Conservation (phyloP, 2,329 filamentous ascomycete species). For the Nannizziopsis arthrosporioides region DNA sequence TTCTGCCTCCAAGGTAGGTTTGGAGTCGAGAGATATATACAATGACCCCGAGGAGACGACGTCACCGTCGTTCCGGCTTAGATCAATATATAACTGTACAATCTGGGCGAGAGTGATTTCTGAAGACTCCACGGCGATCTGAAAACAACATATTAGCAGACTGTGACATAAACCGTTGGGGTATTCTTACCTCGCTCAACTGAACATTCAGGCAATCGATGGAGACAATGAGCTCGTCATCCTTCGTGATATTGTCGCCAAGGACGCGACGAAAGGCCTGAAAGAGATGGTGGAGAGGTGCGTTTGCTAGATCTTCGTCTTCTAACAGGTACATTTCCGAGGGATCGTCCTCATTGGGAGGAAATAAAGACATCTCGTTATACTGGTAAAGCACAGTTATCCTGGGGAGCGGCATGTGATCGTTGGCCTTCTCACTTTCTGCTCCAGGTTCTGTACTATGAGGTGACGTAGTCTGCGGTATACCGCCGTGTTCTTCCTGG, state of each 20-base stretch:
- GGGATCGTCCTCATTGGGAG: constrained; percentile 42
- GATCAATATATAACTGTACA: constrained; percentile 46
- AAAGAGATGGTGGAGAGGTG: constrained; percentile 46
- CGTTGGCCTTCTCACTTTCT: constrained; percentile 12
- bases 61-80: constrained; percentile 49
- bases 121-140: constrained; percentile 41
- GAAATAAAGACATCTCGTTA: constrained; percentile 48
- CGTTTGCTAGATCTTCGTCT: constrained; percentile 44
- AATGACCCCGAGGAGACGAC: constrained; percentile 41
- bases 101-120: constrained; percentile 46
- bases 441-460: constrained; percentile 3
- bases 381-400: constrained; percentile 46
- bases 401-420: constrained; percentile 28
- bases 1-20: constrained; percentile 43
- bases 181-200: constrained; percentile 45
- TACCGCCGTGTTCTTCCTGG: no score
- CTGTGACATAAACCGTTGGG: not conserved
- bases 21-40: constrained; percentile 46
- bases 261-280: constrained; percentile 44
- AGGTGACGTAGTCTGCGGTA: not conserved
- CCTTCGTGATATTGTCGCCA: constrained; percentile 43
- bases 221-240: constrained; percentile 47
- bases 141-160: constrained; percentile 20
- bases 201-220: constrained; percentile 46
- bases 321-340: constrained; percentile 47